A percentile compares a stretch with the other conserved stretches of the same genome.
These are phyloP conservation scores for Bruguiera parviflora DNA, from an alignment of 345 rosid genomes.

Conservation along the genomic window DNA sequence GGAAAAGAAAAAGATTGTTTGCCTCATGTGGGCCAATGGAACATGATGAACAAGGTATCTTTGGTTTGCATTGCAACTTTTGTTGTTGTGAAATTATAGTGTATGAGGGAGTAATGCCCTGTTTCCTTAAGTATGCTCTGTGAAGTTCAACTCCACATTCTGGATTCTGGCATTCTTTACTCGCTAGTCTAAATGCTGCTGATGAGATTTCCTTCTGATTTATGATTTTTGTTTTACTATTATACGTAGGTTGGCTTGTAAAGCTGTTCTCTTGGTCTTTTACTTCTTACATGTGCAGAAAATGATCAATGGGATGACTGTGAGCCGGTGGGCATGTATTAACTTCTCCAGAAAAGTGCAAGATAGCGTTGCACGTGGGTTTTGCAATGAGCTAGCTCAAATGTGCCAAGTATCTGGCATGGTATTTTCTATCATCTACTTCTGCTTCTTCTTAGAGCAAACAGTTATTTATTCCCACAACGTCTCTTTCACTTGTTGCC, in stretches of 20 bases:
- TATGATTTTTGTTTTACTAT: not conserved
- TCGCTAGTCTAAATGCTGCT: not conserved
- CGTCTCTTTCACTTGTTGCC: not conserved
- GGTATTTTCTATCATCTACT: conserved; percentile 40
- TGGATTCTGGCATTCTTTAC: too few relatives aligned
- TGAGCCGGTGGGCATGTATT: conserved; percentile 91
- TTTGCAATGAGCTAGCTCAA: conserved; percentile 88
- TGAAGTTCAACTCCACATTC: too few relatives aligned
- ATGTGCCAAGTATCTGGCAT: conserved; percentile 99
- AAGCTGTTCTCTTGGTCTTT: conserved; percentile 8
- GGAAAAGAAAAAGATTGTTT: conserved; percentile 97
- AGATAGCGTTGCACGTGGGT: conserved; percentile 88
- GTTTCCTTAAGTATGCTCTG: not conserved
- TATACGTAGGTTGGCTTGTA: conserved; percentile 1
- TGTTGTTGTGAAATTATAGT: too few relatives aligned
- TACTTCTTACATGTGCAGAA: conserved; percentile 44
- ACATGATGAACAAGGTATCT: conserved; percentile 96
- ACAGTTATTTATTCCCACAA: not conserved
- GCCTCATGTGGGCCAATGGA: conserved; percentile 99
- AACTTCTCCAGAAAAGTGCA: conserved; percentile 94
- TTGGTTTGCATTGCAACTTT: not conserved
- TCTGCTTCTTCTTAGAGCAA: not conserved
- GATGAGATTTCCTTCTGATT: not conserved
- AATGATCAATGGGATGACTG: conserved; percentile 98
- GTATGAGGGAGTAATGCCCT: not conserved